Percentiles rank a stretch among this genome's conserved stretches.
Conservation (phyloP, 2,329 filamentous ascomycete genomes). For the Cladophialophora bantiana region DNA sequence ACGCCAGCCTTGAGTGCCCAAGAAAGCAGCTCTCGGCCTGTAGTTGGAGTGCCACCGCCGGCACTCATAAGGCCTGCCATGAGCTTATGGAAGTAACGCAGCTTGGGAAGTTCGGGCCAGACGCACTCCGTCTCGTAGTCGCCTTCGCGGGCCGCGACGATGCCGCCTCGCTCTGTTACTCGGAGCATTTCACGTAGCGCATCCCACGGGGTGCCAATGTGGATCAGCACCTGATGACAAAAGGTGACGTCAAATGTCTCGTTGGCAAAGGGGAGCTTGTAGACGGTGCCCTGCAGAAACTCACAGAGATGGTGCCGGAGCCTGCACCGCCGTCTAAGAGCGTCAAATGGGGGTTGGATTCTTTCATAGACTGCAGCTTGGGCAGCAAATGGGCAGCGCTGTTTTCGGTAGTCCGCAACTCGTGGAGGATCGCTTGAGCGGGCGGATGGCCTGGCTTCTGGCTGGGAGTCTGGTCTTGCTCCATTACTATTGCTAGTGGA, state of each 20-base stretch:
- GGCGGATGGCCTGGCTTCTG: constrained; percentile 19
- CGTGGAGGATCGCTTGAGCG: constrained; percentile 18
- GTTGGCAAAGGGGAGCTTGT: constrained; percentile 51
- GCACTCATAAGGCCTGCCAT: constrained; percentile 37
- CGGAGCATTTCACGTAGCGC: constrained; percentile 40
- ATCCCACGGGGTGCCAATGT: constrained; percentile 45
- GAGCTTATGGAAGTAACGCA: constrained; percentile 43
- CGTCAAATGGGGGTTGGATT: constrained; percentile 46
- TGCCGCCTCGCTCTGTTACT: constrained; percentile 54
- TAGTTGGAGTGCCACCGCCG: constrained; percentile 36
- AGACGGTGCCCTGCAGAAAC: constrained; percentile 49
- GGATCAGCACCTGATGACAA: constrained; percentile 54
- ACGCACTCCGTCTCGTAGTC: constrained; percentile 47
- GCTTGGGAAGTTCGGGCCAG: constrained; percentile 42
- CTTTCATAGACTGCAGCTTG: constrained; percentile 40
- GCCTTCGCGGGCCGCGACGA: constrained; percentile 47
- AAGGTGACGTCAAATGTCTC: constrained; percentile 54
- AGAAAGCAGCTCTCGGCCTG: constrained; percentile 43
- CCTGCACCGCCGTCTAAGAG: constrained; percentile 59
- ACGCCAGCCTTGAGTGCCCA: constrained; percentile 46
- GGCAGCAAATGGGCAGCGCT: constrained; percentile 49
- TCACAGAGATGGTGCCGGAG: constrained; percentile 58
- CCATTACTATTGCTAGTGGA: constrained; percentile 15
- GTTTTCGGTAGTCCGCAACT: constrained; percentile 44
- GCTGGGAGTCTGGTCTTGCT: constrained; percentile 17